Conservation (phyloP, 306 rosid genomes). For the Glycine latifolia region DNA sequence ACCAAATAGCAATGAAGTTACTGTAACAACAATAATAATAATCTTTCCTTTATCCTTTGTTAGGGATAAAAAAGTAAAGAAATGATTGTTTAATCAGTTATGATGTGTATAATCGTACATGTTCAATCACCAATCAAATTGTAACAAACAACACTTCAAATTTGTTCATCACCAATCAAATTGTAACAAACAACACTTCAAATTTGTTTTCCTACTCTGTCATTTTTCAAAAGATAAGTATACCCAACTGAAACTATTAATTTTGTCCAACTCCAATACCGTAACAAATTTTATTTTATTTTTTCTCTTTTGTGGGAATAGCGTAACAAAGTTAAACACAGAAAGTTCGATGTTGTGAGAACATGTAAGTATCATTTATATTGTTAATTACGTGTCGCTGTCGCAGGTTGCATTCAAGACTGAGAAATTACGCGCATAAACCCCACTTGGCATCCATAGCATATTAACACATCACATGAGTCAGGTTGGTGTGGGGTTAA, state of each 20-base stretch:
- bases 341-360: background rate
- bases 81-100: background rate
- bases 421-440: too few species aligned
- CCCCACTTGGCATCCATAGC: background rate
- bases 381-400: background rate
- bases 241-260: background rate
- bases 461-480: too few species aligned
- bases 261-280: background rate
- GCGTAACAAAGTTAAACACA: too few species aligned
- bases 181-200: background rate
- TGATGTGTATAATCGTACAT: background rate
- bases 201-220: background rate
- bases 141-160: background rate
- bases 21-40: background rate
- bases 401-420: background rate
- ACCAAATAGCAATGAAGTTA: background rate
- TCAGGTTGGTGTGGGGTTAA: background rate
- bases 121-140: background rate
- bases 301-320: too few species aligned
- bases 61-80: background rate
- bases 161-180: slow-evolving; percentile 2
- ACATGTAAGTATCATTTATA: background rate
- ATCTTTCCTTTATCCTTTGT: background rate
- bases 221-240: background rate
- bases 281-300: background rate